Conservation (phyloP, 169 alveolate genomes). For the Hepatocystis sp. region DNA sequence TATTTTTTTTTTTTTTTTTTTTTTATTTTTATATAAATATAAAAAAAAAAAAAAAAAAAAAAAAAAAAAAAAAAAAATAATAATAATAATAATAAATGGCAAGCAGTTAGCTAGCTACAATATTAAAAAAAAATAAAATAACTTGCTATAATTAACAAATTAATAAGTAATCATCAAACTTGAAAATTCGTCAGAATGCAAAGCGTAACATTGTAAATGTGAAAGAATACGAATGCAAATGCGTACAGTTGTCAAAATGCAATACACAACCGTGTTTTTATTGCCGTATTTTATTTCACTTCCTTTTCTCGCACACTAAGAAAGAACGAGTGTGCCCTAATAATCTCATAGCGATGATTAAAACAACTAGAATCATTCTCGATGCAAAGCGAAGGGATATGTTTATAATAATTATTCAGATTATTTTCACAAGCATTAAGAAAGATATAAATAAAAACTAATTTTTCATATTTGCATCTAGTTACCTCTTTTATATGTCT, state of each 20-base stretch:
- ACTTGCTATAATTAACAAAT: too few species aligned
- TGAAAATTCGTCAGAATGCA: too few species aligned
- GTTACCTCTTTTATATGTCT: constrained; percentile 16
- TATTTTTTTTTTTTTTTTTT: neutral
- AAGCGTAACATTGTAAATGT: too few species aligned
- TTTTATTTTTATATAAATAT: neutral
- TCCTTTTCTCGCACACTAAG: constrained; percentile 49
- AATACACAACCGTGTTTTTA: too few species aligned
- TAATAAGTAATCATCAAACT: too few species aligned
- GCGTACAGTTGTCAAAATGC: too few species aligned
- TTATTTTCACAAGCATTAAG: constrained; percentile 30
- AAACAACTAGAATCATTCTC: constrained; percentile 50
- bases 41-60: constrained; percentile 7
- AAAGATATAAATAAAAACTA: constrained; percentile 10
- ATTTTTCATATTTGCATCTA: constrained; percentile 14
- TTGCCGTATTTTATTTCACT: constrained; percentile 11
- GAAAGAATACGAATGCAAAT: too few species aligned
- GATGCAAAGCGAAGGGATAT: constrained; percentile 44
- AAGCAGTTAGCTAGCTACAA: constrained; percentile 1
- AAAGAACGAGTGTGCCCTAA: constrained; percentile 43
- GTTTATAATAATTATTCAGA: constrained; percentile 26
- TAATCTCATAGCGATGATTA: constrained; percentile 42
- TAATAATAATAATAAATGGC: neutral
- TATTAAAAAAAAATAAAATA: too few species aligned
- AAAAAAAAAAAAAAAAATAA: neutral